Base-by-base conservation (phyloP, 306 rosid species). In the Pterocarpus santalinus region DNA sequence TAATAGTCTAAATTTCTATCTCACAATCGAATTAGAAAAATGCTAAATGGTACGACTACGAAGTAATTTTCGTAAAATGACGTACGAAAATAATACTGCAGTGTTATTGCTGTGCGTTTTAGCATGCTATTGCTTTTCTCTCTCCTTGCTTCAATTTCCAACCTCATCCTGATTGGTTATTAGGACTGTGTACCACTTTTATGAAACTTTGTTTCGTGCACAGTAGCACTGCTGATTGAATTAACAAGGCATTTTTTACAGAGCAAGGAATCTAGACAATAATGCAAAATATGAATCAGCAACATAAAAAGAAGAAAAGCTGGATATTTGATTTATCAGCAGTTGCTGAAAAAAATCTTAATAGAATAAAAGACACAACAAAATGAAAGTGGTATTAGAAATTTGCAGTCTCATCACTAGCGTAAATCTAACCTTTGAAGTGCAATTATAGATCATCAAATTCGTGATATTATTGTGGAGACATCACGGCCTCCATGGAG, bases 401-500 rank as follows among this genome's bases (percentile, higher is more conserved):
- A 73, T 66, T 30, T 65, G 51, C 30, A 44, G n/a, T n/a, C 44
- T 8, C 65, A 56, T 35, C 55, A 66, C 14, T 7, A 73, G 38
- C 33, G 52, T 4, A 52, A 63, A 72, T 39, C 72, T 52, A 73
- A 15, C 43, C 8, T 41, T 30, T 14, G 22, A 12, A n/a, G 22
- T 43, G n/a, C 16, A 81, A 69, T 35, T 72, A 83, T 51, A 73
- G 41, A 73, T 78, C 80, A 57, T 65, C 79, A 72, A 64, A 77
- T 77, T 72, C 72, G 35, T 34, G 39, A 58, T 13, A 65, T 55
- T 65, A 35, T 65, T 41, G 13, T 47, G 28, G 28, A 22, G 28
- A 22, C 28, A 22, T 22, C 2, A 5, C 0, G 49, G 49, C 49
- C 49, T 43, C 49, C 49, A 43, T 43, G 49, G 49, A 43, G 49